Evolutionary conservation across 192 early-diverging fungal species (phyloP), one percentile per base, ranked within the genome.

Genomic region (Spinellus fusiger): DNA sequence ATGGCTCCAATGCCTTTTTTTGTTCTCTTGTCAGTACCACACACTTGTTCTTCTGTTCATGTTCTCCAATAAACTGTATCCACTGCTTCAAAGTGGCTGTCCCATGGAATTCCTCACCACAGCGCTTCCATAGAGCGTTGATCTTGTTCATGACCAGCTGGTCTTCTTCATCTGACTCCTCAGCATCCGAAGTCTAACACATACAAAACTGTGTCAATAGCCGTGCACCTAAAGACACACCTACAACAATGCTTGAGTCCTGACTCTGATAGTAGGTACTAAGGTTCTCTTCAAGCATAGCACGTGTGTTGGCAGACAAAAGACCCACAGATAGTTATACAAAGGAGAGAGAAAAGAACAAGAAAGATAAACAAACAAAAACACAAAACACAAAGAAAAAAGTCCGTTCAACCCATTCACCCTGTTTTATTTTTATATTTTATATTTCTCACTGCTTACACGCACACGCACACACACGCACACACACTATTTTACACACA

Each of bases 11-110:
- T 6, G 48, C 54, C 26, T 22, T 56, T 26, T 23, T 54, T 51
- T 66, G 57, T 33, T 66, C 61, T 20, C 57, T 25, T 13, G 61
- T 71, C 7, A 75, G 50, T n/a, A 75, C 25, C 4, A 33, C 48
- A 20, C 38, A 23, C 0, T 38, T 34, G 12, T 71, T 38, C 28
- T 57, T 26, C 16, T 44, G 2, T 27, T 75, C 65, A 10, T 56
- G 71, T 20, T 26, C 13, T 22, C 63, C 58, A 28, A 75, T 55
- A 10, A 61, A 51, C 10, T 61, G 22, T 0, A 50, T 33, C 59
- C 59, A 61, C 23, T 61, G 32, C 5, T 4, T 33, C 15, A 23
- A 23, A 27, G 59, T 22, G 1, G 48, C 59, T 16, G 59, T 61
- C 16, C 47, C 40, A 40, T 46, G 35, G 20, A 44, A 44, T n/a